Evolutionary conservation across 1,284 basidiomycete species (phyloP), one percentile per base, ranked within the genome.

Genomic region (Austroboletus novae-zelandiae): DNA sequence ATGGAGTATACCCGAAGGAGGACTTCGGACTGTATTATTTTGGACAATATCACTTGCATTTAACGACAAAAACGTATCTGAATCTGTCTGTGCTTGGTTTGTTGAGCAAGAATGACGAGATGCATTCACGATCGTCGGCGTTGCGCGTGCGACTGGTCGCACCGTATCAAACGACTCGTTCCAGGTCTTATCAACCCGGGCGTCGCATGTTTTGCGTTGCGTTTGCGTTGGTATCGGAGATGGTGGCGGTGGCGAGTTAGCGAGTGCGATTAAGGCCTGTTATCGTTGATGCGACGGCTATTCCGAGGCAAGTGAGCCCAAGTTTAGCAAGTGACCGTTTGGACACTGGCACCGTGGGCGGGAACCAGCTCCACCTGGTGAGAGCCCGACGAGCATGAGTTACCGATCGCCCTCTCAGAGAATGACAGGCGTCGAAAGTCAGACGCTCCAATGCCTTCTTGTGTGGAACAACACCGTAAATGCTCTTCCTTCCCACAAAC

Each of bases 41-140:
- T 41, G 40, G 23, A 43, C 23, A 45, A 57, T 53, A 55, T 57
- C 51, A 49, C 42, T 50, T 34, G 44, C 29, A 50, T 50, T 45
- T 37, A 40, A 47, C 13, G 18, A 46, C n/a, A n/a, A 25, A 44
- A 42, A 30, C 30, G 23, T 23, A 27, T 40, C 41, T 35, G 35
- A 40, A 34, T 41, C 23, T 35, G 14, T 20, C 31, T 46, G 11
- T 48, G 4, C 4, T 39, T 54, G 42, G 29, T 35, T 34, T 34
- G 7, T 29, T 25, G 23, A 17, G 18, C 17, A 37, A 7, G 13
- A 29, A 42, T 40, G n/a, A 42, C 11, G 31, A 43, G 25, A 30
- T 15, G 8, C 20, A 18, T 18, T 27, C 31, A 35, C 9, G 34
- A 20, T 27, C 8, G 25, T 1, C 8, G 3, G 15, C n/a, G 3